Percentiles rank a stretch among this genome's conserved stretches.
phyloP scores from a whole-genome alignment of 306 rosid species.

The Cajanus cajan region DNA sequence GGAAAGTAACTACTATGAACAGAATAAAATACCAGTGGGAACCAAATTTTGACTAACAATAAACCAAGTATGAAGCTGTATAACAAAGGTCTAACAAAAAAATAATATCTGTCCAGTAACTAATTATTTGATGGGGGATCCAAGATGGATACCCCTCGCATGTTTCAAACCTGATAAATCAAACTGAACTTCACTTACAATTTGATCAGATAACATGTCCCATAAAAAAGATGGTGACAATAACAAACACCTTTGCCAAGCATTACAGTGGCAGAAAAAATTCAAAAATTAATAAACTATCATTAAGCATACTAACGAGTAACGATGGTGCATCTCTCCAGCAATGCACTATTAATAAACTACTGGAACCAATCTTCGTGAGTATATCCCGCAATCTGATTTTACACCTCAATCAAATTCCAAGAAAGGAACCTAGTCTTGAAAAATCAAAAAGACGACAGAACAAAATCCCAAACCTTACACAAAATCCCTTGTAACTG shows the following conservation, averaged over 20 bases:
- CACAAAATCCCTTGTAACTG: constrained; percentile 64
- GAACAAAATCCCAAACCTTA: constrained; percentile 57
- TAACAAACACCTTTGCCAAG: constrained; percentile 57
- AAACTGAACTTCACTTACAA: constrained; percentile 60
- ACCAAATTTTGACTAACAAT: constrained; percentile 3
- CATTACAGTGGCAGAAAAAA: constrained; percentile 51
- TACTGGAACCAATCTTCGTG: constrained; percentile 56
- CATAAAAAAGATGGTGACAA: constrained; percentile 39
- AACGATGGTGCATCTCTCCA: constrained; percentile 46
- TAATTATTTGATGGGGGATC: constrained; percentile 56
- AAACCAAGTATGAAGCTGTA: constrained; percentile 24
- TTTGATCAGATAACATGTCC: constrained; percentile 48
- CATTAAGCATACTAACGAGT: constrained; percentile 48
- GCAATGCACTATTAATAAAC: constrained; percentile 53
- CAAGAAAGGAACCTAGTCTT: constrained; percentile 54
- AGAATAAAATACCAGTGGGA: not conserved
- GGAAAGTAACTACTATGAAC: not conserved
- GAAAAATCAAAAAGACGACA: constrained; percentile 22
- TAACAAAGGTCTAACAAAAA: constrained; percentile 29
- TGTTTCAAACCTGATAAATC: constrained; percentile 54
- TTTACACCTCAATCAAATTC: constrained; percentile 79
- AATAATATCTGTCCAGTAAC: constrained; percentile 44
- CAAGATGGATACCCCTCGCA: constrained; percentile 48
- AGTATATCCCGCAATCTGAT: constrained; percentile 69
- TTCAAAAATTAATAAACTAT: constrained; percentile 41